A percentile compares a stretch with the other conserved stretches of the same genome.
Conservation (phyloP, 768 basidiomycete species). For the Phanerochaete carnosa region DNA sequence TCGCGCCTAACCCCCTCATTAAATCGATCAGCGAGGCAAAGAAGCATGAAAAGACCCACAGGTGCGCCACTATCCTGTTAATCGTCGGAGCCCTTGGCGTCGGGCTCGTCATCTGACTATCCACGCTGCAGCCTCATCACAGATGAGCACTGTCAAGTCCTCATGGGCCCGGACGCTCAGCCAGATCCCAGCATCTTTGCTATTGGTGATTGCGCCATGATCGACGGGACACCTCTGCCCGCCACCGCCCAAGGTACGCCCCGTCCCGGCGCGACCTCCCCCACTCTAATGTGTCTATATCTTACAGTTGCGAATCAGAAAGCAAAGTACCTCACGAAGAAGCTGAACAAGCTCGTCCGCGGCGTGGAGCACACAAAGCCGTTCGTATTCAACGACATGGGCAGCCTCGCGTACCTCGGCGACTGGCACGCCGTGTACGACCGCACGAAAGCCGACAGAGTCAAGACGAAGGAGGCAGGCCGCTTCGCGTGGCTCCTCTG, state of each 20-base stretch:
- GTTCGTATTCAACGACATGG: slow-evolving; percentile 71
- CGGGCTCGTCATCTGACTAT: too few species aligned
- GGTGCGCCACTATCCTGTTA: slow-evolving; percentile 30
- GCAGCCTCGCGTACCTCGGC: slow-evolving; percentile 79
- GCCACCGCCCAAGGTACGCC: slow-evolving; percentile 78
- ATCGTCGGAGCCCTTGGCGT: neutral
- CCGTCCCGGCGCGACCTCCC: neutral
- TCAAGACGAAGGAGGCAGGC: slow-evolving; percentile 54
- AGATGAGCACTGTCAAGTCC: slow-evolving; percentile 58
- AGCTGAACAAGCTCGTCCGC: slow-evolving; percentile 61
- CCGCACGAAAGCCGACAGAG: slow-evolving; percentile 43
- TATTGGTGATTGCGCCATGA: slow-evolving; percentile 74
- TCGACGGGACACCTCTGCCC: slow-evolving; percentile 58
- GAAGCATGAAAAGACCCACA: slow-evolving; percentile 59
- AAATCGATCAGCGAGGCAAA: slow-evolving; percentile 52
- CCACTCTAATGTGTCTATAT: neutral
- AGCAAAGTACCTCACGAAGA: slow-evolving; percentile 61
- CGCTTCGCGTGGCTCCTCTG: slow-evolving; percentile 76
- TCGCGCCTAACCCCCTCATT: slow-evolving; percentile 80
- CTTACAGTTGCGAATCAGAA: slow-evolving; percentile 71
- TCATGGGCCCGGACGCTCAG: slow-evolving; percentile 46
- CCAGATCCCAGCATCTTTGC: slow-evolving; percentile 70
- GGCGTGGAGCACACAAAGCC: slow-evolving; percentile 41
- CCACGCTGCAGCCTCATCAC: slow-evolving; percentile 39
- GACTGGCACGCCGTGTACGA: slow-evolving; percentile 83